Evolutionary conservation across 1,139 yeast genomes (phyloP).

Genomic region (Debaryomycetaceae sp.): DNA sequence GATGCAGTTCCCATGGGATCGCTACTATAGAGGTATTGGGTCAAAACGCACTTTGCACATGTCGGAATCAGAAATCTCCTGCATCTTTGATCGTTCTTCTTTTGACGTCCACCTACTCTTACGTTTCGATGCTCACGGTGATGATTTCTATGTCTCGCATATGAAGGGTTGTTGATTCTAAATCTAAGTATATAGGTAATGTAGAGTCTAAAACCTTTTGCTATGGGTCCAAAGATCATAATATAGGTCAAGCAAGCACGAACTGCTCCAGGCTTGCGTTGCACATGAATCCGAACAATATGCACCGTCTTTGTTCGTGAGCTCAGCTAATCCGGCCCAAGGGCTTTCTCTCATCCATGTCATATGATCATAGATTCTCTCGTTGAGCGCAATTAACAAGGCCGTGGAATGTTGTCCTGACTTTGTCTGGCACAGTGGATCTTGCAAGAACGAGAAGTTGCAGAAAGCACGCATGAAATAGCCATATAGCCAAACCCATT

Average conservation of each 20-base stretch:
- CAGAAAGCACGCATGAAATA: conserved; percentile 78
- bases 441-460: conserved; percentile 45
- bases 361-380: conserved; percentile 61
- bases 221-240: conserved; percentile 49
- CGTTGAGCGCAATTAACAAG: conserved; percentile 38
- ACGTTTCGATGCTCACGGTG: too few relatives aligned
- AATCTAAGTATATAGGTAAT: too few relatives aligned
- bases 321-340: conserved; percentile 93
- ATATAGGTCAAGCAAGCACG: conserved; percentile 79
- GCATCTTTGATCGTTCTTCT: too few relatives aligned
- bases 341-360: conserved; percentile 68
- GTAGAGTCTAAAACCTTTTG: too few relatives aligned
- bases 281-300: conserved; percentile 86
- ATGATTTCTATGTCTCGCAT: too few relatives aligned
- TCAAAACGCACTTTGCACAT: too few relatives aligned
- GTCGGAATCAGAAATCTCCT: too few relatives aligned
- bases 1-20: too few relatives aligned
- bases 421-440: conserved; percentile 15
- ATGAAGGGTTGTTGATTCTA: too few relatives aligned
- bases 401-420: conserved; percentile 32
- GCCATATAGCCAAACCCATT: conserved; percentile 94
- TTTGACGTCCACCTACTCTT: too few relatives aligned
- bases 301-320: conserved; percentile 84
- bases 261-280: conserved; percentile 94
- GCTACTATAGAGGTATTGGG: too few relatives aligned